Base-by-base conservation (phyloP, 345 rosid species). In the Eucalyptus caleyi region DNA sequence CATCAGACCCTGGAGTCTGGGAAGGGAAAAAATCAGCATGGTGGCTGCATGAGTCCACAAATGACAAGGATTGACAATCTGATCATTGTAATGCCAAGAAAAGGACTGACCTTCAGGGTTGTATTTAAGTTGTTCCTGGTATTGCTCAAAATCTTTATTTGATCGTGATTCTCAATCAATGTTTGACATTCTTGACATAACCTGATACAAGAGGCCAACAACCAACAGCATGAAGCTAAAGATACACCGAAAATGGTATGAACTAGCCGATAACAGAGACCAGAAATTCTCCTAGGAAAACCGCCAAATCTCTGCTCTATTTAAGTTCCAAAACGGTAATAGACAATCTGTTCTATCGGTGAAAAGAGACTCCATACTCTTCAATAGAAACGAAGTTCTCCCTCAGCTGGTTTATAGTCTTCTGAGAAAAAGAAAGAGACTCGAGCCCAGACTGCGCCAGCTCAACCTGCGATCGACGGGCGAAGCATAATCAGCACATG, bases 121-220 rank as follows among this genome's bases (percentile, higher is more conserved):
- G 94, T 97, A 89, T 94, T 97, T 62, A 98, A 94, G 93, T 98
- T 98, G 93, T 97, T 98, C 93, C 99, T 93, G 50, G 97, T 96
- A 92, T 98, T 96, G 93, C 99, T 98, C 89, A 98, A 95, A 87
- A 98, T 96, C 96, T 98, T 97, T 90, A 98, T 98, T 91, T 98
- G 99, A 92, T 98, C 99, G 88, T 98, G 99, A 91, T 98, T 98
- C 81, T 98, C 99, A 90, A 98, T 98, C 93, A 98, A 96, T 67
- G 92, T 98, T 93, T 98, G 99, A 89, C 99, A 98, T 91, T 98
- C 99, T 90, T 94, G 97, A 87, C 99, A 98, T 83, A 95, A 94
- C 93, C 99, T 98, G 94, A 90, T 60, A 49, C 80, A 93, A 51
- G 88, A 92, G 37, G 67, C 40, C 91, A 88, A 86, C 89, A 42